Percentiles rank a stretch among this genome's conserved stretches.
phyloP scores from a whole-genome alignment of 805 yeast species.

The Suhomyces tanzawaensis region DNA sequence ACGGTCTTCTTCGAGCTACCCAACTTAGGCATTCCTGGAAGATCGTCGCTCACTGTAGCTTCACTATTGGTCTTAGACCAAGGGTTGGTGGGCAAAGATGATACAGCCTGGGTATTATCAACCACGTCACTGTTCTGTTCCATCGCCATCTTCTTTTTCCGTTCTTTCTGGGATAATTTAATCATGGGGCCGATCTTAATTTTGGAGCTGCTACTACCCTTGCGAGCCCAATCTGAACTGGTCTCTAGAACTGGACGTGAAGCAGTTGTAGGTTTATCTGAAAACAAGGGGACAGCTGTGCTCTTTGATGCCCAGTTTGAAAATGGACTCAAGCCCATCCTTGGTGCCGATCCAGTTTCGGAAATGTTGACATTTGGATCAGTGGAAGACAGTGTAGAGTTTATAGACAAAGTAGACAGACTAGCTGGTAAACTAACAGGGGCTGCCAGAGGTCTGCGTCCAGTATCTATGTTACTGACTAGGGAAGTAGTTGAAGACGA shows the following conservation, averaged over 20 bases:
- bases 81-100: conserved; percentile 2
- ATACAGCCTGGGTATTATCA: background rate
- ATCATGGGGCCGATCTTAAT: conserved; percentile 34
- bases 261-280: conserved; percentile 6
- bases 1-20: background rate
- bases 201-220: conserved; percentile 17
- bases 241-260: background rate
- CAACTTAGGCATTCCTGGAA: background rate
- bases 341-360: too few relatives aligned
- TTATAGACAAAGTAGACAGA: too few relatives aligned
- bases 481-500: conserved; percentile 4
- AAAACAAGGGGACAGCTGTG: conserved; percentile 11
- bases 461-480: background rate
- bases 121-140: conserved; percentile 1
- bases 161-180: conserved; percentile 59
- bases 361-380: too few relatives aligned
- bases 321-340: conserved; percentile 22
- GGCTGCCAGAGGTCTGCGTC: too few relatives aligned
- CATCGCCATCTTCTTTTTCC: conserved; percentile 29
- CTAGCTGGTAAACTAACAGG: too few relatives aligned
- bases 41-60: background rate
- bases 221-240: conserved; percentile 10
- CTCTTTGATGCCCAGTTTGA: conserved; percentile 27
- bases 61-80: conserved; percentile 1
- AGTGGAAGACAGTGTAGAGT: too few relatives aligned